Conservation (phyloP, 2,329 filamentous ascomycete species). For the Mollisiaceae sp. region DNA sequence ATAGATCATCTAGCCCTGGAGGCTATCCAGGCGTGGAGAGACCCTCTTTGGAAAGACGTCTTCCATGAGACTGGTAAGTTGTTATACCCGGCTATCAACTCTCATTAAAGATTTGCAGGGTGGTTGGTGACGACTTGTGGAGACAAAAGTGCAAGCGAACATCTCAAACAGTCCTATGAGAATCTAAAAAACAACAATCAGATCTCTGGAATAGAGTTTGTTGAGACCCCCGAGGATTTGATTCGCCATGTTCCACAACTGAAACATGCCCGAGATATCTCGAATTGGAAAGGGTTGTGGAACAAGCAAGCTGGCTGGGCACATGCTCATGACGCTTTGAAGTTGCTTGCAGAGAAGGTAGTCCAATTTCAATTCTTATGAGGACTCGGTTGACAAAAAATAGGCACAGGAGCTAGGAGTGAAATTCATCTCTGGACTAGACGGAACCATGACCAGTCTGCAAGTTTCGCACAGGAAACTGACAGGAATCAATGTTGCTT, state of each 20-base stretch:
- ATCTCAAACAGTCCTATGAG: constrained; percentile 40
- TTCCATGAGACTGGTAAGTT: constrained; percentile 24
- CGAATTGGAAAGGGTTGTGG: constrained; percentile 52
- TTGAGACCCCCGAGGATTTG: constrained; percentile 44
- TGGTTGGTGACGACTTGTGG: constrained; percentile 20
- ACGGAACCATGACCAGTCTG: constrained; percentile 25
- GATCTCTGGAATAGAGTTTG: constrained; percentile 29
- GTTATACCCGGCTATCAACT: background rate
- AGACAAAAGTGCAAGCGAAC: constrained; percentile 32
- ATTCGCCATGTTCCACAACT: constrained; percentile 41
- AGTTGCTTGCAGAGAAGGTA: constrained; percentile 45
- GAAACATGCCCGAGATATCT: constrained; percentile 19
- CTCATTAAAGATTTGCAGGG: constrained; percentile 2
- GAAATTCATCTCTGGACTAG: constrained; percentile 16
- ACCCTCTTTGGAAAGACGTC: constrained; percentile 19
- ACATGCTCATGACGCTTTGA: constrained; percentile 44
- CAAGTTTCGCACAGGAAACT: constrained; percentile 46
- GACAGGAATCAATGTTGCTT: constrained; percentile 45
- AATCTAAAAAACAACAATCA: constrained; percentile 18
- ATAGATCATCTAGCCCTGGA: constrained; percentile 9
- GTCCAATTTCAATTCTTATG: background rate
- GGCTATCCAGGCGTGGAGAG: constrained; percentile 20
- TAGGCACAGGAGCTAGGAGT: constrained; percentile 19
- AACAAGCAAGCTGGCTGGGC: constrained; percentile 50
- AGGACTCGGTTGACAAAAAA: background rate